A percentile compares a stretch with the other conserved stretches of the same genome.
Conservation (phyloP, 179 eudicot species). For the Vitellaria paradoxa region DNA sequence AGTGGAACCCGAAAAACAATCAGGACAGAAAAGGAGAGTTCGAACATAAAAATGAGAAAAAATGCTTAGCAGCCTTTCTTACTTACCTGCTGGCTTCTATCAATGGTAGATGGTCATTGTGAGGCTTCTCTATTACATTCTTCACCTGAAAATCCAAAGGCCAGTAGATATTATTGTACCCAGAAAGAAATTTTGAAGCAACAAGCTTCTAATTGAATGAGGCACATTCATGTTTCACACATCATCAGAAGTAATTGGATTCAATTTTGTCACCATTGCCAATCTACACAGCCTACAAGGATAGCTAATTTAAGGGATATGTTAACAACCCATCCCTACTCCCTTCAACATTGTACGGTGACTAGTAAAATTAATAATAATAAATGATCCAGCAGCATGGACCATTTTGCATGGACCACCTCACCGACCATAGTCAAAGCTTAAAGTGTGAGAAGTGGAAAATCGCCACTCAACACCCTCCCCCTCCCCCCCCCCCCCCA, state of each 20-base stretch:
- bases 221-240: not conserved
- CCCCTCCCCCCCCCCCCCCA: too few species aligned
- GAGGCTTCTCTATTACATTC: conserved; percentile 91
- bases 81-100: conserved; percentile 97
- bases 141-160: conserved; percentile 60
- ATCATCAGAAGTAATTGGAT: not conserved
- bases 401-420: not conserved
- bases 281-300: not conserved
- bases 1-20: not conserved
- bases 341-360: not conserved
- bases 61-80: not conserved
- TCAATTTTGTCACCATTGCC: not conserved
- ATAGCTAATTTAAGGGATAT: not conserved
- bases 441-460: not conserved
- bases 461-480: not conserved
- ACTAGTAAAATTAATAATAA: not conserved
- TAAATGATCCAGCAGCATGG: not conserved
- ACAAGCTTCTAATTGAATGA: not conserved
- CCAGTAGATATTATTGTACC: not conserved
- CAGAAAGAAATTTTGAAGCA: not conserved
- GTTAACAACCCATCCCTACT: not conserved
- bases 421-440: not conserved
- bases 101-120: conserved; percentile 90
- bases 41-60: not conserved
- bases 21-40: not conserved